Percentiles rank a stretch among this genome's conserved stretches.
Conservation (phyloP, 179 eudicot species). For the Amaranthus tricolor region DNA sequence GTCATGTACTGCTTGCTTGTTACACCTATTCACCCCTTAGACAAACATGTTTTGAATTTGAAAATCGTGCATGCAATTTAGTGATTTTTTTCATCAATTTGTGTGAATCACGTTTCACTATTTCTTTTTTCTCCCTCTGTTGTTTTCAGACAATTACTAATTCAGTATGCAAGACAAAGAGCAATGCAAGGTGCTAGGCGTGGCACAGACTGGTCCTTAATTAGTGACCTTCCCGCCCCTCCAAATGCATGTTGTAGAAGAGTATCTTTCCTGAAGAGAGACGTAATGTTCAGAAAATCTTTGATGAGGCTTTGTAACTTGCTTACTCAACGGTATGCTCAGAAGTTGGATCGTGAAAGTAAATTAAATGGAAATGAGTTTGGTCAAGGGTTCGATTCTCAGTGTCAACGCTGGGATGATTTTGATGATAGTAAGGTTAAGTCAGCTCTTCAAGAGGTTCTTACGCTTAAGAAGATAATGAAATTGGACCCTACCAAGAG, state of each 20-base stretch:
- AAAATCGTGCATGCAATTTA: conserved; percentile 8
- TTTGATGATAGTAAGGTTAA: conserved; percentile 54
- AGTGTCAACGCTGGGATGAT: conserved; percentile 61
- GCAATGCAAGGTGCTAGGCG: conserved; percentile 80
- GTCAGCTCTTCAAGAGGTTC: conserved; percentile 65
- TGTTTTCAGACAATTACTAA: conserved; percentile 60
- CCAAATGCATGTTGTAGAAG: conserved; percentile 69
- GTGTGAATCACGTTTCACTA: conserved; percentile 7
- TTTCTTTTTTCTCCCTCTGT: not conserved
- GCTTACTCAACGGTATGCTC: conserved; percentile 66
- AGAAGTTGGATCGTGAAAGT: conserved; percentile 45
- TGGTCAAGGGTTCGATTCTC: conserved; percentile 29
- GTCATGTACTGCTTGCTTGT: not conserved
- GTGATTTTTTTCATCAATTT: not conserved
- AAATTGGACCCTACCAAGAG: conserved; percentile 46
- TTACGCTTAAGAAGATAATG: conserved; percentile 44
- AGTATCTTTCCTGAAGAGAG: conserved; percentile 55
- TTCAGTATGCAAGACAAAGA: conserved; percentile 73
- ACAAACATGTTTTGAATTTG: conserved; percentile 5
- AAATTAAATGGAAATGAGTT: conserved; percentile 19
- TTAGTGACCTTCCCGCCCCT: conserved; percentile 75
- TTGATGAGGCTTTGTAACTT: conserved; percentile 72
- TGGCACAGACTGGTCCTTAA: conserved; percentile 69
- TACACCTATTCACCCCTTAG: not conserved
- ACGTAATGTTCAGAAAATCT: conserved; percentile 56